Evolutionary conservation across 2,329 filamentous ascomycete genomes (phyloP).

Genomic region (Rutstroemia sp.): DNA sequence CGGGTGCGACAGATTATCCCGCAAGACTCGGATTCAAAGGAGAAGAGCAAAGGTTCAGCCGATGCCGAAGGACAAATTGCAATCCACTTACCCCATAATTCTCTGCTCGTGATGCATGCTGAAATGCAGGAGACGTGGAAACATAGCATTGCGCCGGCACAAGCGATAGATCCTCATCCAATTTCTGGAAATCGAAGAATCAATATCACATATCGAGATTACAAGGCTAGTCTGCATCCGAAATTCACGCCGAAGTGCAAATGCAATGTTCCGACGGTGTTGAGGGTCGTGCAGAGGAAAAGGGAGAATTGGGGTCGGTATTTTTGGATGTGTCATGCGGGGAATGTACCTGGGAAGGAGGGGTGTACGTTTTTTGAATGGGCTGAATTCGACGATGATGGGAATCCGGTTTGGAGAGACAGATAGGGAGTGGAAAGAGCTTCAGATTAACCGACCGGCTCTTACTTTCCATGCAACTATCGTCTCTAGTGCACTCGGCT

Average conservation of each 20-base stretch:
- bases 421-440: neutral
- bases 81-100: conserved; percentile 92
- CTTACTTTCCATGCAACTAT: no score
- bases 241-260: conserved; percentile 68
- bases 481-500: no score
- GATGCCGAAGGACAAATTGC: conserved; percentile 79
- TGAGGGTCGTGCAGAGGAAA: conserved; percentile 75
- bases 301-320: conserved; percentile 71
- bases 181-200: conserved; percentile 73
- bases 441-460: no score
- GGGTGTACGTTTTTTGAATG: conserved; percentile 76
- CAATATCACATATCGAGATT: conserved; percentile 91
- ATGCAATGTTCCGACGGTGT: conserved; percentile 59
- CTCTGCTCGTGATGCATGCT: conserved; percentile 89
- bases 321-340: conserved; percentile 89
- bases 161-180: conserved; percentile 76
- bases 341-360: conserved; percentile 60
- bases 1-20: conserved; percentile 72
- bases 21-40: conserved; percentile 34
- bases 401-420: conserved; percentile 59
- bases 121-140: conserved; percentile 99
- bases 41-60: conserved; percentile 34
- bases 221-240: conserved; percentile 70
- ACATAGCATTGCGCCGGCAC: conserved; percentile 70
- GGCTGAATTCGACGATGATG: conserved; percentile 82